Percentiles rank a stretch among this genome's conserved stretches.
Conservation (phyloP, 768 basidiomycete species). For the Lactarius indigo region DNA sequence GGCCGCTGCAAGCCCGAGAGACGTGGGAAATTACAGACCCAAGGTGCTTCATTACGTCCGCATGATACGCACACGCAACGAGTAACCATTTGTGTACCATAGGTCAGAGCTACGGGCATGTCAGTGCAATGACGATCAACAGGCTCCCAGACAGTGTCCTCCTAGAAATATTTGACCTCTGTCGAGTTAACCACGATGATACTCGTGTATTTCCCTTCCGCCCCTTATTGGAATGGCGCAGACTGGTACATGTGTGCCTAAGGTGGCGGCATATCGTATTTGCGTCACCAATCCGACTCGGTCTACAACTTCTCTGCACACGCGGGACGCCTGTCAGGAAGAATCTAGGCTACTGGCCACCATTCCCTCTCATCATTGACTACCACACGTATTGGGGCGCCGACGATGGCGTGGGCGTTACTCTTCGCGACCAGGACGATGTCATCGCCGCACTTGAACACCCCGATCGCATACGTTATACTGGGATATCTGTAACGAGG, state of each 20-base stretch:
- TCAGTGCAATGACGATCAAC: background rate
- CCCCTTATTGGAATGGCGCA: background rate
- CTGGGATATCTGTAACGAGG: background rate
- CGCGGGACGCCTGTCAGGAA: background rate
- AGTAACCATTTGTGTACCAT: background rate
- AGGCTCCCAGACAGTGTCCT: background rate
- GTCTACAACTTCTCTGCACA: slow-evolving; percentile 3
- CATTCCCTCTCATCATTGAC: background rate
- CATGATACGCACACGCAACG: no score
- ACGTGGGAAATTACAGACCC: no score
- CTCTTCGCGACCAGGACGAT: background rate
- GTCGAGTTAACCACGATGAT: background rate
- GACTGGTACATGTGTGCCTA: slow-evolving; percentile 2
- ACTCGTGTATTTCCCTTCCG: background rate
- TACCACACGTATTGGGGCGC: background rate
- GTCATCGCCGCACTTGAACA: background rate
- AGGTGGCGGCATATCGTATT: slow-evolving; percentile 7
- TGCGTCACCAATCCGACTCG: background rate
- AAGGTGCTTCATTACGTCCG: no score
- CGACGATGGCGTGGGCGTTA: background rate
- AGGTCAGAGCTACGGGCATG: background rate
- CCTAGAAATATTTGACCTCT: slow-evolving; percentile 11
- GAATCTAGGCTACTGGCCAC: background rate
- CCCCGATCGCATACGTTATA: background rate
- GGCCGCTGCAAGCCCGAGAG: no score